These are phyloP conservation scores for Seminavis robusta DNA, from an alignment of 108 stramenopile genomes.

Conservation along the genomic window DNA sequence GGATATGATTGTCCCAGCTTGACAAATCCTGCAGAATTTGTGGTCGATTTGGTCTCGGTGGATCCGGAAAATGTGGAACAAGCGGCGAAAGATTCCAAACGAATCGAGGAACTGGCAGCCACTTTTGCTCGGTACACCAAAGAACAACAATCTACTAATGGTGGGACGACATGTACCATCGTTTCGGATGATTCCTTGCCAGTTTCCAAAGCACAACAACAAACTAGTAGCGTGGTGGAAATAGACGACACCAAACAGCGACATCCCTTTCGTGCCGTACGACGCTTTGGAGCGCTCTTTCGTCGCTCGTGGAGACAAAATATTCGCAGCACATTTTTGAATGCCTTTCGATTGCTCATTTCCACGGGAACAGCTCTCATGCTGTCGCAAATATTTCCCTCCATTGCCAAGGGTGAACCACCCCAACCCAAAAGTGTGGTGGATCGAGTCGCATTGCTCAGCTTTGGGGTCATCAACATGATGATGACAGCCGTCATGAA, in stretches of 20 bases:
- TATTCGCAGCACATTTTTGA: conserved; percentile 49
- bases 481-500: conserved; percentile 77
- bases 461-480: conserved; percentile 79
- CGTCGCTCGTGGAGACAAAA: conserved; percentile 78
- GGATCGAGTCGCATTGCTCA: conserved; percentile 75
- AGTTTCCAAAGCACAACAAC: neutral
- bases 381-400: conserved; percentile 62
- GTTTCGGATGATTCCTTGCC: neutral
- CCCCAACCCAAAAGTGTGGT: conserved; percentile 72
- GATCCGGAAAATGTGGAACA: conserved; percentile 61
- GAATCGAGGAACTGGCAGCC: conserved; percentile 43
- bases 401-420: conserved; percentile 41
- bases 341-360: conserved; percentile 47
- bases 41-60: conserved; percentile 77
- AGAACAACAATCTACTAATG: conserved; percentile 2
- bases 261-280: conserved; percentile 10
- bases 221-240: too few species aligned
- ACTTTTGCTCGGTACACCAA: conserved; percentile 24
- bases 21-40: conserved; percentile 85
- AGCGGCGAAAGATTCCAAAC: conserved; percentile 35
- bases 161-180: too few species aligned
- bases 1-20: conserved; percentile 63
- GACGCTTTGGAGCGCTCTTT: conserved; percentile 56
- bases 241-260: too few species aligned
- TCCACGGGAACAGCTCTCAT: conserved; percentile 55